A percentile compares a stretch with the other conserved stretches of the same genome.
Evolutionary conservation across 2,329 filamentous ascomycete species (phyloP).

Genomic region (Trichoderma atroviride): DNA sequence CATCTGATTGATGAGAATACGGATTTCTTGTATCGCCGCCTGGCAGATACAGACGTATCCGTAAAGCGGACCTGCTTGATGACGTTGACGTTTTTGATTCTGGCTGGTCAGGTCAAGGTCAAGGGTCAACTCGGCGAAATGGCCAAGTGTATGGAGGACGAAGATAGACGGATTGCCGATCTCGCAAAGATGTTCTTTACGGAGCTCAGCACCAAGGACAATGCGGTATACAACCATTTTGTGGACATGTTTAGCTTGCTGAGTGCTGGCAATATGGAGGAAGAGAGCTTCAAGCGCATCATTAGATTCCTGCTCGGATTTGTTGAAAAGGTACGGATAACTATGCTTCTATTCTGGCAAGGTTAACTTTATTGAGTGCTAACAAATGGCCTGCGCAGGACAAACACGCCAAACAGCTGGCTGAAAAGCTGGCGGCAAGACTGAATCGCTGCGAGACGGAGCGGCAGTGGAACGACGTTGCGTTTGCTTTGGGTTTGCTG

Average conservation of each 20-base stretch:
- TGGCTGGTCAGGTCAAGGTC: slow-evolving; percentile 98
- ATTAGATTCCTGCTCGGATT: slow-evolving; percentile 93
- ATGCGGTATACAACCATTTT: slow-evolving; percentile 98
- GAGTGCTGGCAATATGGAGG: slow-evolving; percentile 80
- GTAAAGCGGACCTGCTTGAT: slow-evolving; percentile 98
- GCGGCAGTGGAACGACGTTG: slow-evolving; percentile 96
- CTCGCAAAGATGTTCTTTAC: slow-evolving; percentile 98
- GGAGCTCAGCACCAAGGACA: slow-evolving; percentile 95
- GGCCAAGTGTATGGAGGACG: slow-evolving; percentile 97
- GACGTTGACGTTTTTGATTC: slow-evolving; percentile 95
- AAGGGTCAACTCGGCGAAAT: slow-evolving; percentile 98
- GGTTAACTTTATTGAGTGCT: not conserved
- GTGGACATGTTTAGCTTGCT: slow-evolving; percentile 98
- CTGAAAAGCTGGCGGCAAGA: slow-evolving; percentile 87
- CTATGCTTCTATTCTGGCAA: no score
- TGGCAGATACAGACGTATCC: slow-evolving; percentile 84
- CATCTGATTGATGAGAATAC: slow-evolving; percentile 99
- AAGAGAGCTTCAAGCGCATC: slow-evolving; percentile 83
- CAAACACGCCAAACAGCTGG: slow-evolving; percentile 93
- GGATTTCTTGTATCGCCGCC: slow-evolving; percentile 90
- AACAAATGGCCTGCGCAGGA: slow-evolving; percentile 60
- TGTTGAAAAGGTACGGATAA: slow-evolving; percentile 81
- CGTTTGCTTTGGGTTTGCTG: slow-evolving; percentile 84
- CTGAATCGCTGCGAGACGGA: slow-evolving; percentile 86
- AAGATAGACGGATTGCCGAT: slow-evolving; percentile 92